A percentile compares a stretch with the other conserved stretches of the same genome.
These are phyloP conservation scores for Achaetomium macrosporum DNA, from an alignment of 2,329 filamentous ascomycete species.

Conservation along the genomic window DNA sequence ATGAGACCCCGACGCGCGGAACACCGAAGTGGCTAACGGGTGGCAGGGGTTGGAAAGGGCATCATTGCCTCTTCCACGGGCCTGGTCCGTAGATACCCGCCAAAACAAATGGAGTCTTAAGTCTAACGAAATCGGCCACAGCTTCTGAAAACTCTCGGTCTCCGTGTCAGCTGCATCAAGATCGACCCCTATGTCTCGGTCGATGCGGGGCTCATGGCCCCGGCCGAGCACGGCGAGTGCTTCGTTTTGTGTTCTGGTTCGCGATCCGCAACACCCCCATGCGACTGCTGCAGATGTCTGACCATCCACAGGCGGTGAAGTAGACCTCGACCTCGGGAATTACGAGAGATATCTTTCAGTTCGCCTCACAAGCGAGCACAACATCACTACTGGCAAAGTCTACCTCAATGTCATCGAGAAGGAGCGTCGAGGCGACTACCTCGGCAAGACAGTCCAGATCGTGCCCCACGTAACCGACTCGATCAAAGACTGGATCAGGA, in stretches of 20 bases:
- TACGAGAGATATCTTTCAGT: conserved; percentile 40
- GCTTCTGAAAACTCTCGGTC: conserved; percentile 71
- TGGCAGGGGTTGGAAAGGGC: conserved; percentile 18
- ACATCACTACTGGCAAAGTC: conserved; percentile 97
- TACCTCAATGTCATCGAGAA: conserved; percentile 83
- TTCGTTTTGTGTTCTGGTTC: conserved; percentile 57
- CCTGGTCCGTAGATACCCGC: conserved; percentile 11
- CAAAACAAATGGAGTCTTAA: neutral
- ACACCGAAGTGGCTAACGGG: conserved; percentile 4
- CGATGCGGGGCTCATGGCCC: conserved; percentile 61
- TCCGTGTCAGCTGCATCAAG: conserved; percentile 58
- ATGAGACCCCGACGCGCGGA: too few relatives aligned
- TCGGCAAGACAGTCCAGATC: conserved; percentile 84
- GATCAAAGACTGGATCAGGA: conserved; percentile 88
- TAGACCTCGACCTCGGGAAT: conserved; percentile 52
- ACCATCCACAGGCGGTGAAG: conserved; percentile 27
- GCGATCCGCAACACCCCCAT: neutral
- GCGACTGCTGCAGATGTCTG: neutral
- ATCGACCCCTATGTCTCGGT: conserved; percentile 67
- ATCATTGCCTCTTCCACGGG: conserved; percentile 19
- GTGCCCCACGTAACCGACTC: conserved; percentile 89
- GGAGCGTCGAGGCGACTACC: conserved; percentile 63
- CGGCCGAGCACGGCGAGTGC: conserved; percentile 65
- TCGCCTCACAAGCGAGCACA: conserved; percentile 77
- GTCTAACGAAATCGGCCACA: conserved; percentile 9